phyloP scores from a whole-genome alignment of 306 rosid species.

The Quillaja saponaria region DNA sequence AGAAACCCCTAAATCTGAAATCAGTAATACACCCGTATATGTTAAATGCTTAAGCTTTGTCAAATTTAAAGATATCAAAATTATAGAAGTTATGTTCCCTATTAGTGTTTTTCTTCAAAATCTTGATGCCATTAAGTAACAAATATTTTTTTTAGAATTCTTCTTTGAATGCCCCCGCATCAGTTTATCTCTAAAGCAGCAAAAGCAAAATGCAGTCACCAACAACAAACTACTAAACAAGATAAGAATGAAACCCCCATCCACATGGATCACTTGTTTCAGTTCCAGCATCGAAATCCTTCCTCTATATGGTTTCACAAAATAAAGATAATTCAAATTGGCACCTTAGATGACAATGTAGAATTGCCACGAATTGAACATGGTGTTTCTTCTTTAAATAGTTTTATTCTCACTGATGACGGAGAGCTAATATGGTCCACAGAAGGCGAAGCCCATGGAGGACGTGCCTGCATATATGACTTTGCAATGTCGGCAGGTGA shows the following conservation, averaged over 20 bases:
- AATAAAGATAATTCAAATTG: conserved; percentile 12
- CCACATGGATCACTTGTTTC: not conserved
- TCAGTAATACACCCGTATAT: no score
- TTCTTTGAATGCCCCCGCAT: no score
- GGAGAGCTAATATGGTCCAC: conserved; percentile 50
- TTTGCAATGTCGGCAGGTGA: conserved; percentile 93
- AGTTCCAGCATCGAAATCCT: not conserved
- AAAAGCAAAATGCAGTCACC: no score
- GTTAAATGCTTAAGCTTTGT: no score
- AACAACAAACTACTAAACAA: not conserved
- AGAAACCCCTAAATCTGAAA: no score
- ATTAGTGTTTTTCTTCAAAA: no score
- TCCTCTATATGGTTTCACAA: conserved; percentile 1
- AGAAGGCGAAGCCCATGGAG: conserved; percentile 90
- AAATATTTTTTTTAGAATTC: no score
- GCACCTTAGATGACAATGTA: conserved; percentile 67
- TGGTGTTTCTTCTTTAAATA: conserved; percentile 65
- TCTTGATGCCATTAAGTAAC: no score
- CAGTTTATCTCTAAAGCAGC: no score
- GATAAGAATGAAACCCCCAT: not conserved
- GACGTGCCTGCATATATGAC: conserved; percentile 76
- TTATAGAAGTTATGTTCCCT: no score
- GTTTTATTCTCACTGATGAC: conserved; percentile 56
- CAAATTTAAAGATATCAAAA: no score
- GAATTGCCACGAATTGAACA: conserved; percentile 57